phyloP scores from a whole-genome alignment of 257 asterid species.

The Petunia secreta region DNA sequence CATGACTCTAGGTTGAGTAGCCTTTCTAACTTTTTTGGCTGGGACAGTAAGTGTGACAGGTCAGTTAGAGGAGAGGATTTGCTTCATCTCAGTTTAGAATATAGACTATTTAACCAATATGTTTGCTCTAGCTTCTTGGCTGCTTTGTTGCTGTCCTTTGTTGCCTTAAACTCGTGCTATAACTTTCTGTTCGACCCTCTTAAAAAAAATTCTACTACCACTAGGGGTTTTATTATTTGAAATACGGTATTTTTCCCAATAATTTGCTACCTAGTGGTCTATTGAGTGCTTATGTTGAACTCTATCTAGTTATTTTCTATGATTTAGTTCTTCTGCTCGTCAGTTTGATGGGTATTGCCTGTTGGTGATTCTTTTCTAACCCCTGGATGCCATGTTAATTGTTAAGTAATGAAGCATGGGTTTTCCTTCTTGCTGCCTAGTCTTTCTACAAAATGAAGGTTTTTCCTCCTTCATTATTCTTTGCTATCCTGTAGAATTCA shows the following conservation, averaged over 20 bases:
- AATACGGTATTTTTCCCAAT: neutral
- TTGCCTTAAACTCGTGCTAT: neutral
- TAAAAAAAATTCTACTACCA: neutral
- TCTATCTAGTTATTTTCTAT: neutral
- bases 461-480: neutral
- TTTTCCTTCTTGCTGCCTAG: neutral
- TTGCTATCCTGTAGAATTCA: neutral
- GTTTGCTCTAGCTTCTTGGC: neutral
- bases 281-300: neutral
- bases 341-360: neutral
- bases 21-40: neutral
- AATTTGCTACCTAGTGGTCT: neutral
- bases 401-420: neutral
- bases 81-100: neutral
- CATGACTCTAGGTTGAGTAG: neutral
- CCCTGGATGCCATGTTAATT: neutral
- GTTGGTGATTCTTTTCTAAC: neutral
- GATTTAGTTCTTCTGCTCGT: neutral
- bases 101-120: neutral
- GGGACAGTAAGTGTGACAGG: neutral
- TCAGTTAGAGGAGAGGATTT: neutral
- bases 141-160: neutral
- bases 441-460: neutral
- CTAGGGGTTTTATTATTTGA: neutral
- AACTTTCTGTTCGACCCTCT: neutral